Evolutionary conservation across 441 rosid species (phyloP).

Genomic region (Arabidopsis hybrid): DNA sequence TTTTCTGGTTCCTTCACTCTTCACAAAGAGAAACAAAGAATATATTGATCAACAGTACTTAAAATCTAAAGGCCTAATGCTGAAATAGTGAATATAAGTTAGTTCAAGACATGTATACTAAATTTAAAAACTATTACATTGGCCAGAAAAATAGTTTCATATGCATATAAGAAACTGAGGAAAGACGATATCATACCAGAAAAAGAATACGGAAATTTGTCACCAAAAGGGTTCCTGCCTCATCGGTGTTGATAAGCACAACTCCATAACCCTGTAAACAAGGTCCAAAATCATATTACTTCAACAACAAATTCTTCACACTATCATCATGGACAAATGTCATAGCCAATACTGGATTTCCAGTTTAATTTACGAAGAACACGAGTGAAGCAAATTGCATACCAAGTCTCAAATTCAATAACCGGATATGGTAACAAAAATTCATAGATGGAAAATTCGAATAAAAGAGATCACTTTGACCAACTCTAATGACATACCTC

Average conservation of each 20-base stretch:
- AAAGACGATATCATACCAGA: constrained; percentile 64
- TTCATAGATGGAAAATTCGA: constrained; percentile 1
- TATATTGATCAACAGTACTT: constrained; percentile 19
- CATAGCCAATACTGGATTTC: background rate
- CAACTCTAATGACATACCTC: constrained; percentile 55
- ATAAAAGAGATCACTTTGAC: background rate
- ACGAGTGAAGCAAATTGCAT: constrained; percentile 1
- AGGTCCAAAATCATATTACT: background rate
- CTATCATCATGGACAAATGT: background rate
- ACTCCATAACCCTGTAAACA: constrained; percentile 79
- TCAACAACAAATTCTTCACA: background rate
- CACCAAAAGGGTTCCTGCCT: constrained; percentile 83
- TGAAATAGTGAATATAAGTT: constrained; percentile 14
- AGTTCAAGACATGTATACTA: background rate
- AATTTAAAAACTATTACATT: background rate
- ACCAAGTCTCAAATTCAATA: constrained; percentile 23
- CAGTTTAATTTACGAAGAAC: background rate
- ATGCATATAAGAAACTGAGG: constrained; percentile 27
- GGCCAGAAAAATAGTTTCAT: background rate
- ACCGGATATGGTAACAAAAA: background rate
- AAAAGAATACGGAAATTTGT: constrained; percentile 93
- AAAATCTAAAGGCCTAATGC: background rate
- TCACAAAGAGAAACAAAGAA: constrained; percentile 41
- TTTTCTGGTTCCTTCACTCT: constrained; percentile 89
- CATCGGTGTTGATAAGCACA: constrained; percentile 84